Percentiles rank a stretch among this genome's conserved stretches.
Evolutionary conservation across 139 green algal species (phyloP).

Genomic region (Zygnema circumcarinatum): DNA sequence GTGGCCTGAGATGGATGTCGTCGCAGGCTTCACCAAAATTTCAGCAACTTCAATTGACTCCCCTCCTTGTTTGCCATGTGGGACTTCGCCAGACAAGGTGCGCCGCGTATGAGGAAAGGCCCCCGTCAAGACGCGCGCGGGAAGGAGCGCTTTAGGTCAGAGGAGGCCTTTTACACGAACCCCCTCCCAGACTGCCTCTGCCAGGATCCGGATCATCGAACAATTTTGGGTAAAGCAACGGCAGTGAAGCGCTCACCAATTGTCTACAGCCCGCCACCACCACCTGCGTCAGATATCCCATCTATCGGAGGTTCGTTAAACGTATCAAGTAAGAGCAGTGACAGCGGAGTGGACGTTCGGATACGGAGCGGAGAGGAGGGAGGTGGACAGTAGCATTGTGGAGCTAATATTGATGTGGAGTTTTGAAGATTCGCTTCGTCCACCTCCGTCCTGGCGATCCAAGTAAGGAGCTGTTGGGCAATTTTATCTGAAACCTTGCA

Average conservation of each 20-base stretch:
- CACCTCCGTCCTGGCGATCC: neutral
- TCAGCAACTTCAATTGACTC: too few species aligned
- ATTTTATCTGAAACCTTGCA: too few species aligned
- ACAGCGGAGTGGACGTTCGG: neutral
- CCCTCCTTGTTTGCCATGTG: too few species aligned
- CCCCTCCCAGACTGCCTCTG: constrained; percentile 42
- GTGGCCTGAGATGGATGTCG: too few species aligned
- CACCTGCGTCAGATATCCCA: neutral
- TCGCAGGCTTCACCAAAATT: too few species aligned
- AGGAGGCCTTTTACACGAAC: constrained; percentile 50
- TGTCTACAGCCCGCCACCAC: neutral
- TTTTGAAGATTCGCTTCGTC: neutral
- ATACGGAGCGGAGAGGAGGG: neutral
- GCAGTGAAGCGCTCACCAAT: neutral
- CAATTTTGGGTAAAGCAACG: neutral
- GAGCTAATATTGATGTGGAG: neutral
- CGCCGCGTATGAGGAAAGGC: constrained; percentile 18
- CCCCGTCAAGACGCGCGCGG: neutral
- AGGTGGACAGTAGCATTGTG: neutral
- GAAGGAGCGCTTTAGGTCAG: neutral
- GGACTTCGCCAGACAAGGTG: constrained; percentile 39
- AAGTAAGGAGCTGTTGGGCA: too few species aligned
- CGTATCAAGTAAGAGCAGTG: neutral
- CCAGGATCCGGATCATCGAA: neutral
- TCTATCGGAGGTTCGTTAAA: neutral